These are phyloP conservation scores for Stenocarpella maydis DNA, from an alignment of 2,329 filamentous ascomycete genomes.

Conservation along the genomic window DNA sequence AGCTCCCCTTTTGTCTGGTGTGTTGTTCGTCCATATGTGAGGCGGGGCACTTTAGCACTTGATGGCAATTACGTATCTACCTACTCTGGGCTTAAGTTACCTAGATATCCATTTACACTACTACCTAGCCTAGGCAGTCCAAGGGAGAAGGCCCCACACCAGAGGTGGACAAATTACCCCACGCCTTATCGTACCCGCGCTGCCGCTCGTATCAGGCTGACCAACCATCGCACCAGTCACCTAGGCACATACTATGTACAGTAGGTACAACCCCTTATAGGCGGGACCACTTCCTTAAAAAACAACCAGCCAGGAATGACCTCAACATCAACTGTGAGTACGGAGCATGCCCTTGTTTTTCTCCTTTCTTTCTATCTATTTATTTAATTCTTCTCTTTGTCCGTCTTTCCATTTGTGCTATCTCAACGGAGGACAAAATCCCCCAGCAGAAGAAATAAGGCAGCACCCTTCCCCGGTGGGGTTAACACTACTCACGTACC, in stretches of 20 bases:
- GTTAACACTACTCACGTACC: too few relatives aligned
- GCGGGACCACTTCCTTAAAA: neutral
- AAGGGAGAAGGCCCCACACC: neutral
- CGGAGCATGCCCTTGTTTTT: neutral
- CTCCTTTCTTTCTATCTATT: neutral
- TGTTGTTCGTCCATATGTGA: neutral
- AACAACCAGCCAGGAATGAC: constrained; percentile 4
- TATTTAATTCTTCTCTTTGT: too few relatives aligned
- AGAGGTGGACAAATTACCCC: constrained; percentile 9
- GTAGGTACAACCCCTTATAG: neutral
- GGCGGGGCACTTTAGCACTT: neutral
- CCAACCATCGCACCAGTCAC: neutral
- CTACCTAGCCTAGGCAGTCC: too few relatives aligned
- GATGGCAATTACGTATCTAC: neutral
- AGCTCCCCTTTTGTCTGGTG: neutral
- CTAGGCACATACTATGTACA: too few relatives aligned
- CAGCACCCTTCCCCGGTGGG: too few relatives aligned
- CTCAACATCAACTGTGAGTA: neutral
- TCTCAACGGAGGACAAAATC: too few relatives aligned
- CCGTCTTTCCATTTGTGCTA: too few relatives aligned
- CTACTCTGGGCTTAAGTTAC: too few relatives aligned
- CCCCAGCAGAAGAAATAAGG: too few relatives aligned
- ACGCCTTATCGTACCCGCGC: constrained; percentile 29
- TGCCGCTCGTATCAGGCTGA: constrained; percentile 18
- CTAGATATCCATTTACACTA: too few relatives aligned